Conservation (phyloP, 2,329 filamentous ascomycete genomes). For the Akanthomyces uredinophilus region DNA sequence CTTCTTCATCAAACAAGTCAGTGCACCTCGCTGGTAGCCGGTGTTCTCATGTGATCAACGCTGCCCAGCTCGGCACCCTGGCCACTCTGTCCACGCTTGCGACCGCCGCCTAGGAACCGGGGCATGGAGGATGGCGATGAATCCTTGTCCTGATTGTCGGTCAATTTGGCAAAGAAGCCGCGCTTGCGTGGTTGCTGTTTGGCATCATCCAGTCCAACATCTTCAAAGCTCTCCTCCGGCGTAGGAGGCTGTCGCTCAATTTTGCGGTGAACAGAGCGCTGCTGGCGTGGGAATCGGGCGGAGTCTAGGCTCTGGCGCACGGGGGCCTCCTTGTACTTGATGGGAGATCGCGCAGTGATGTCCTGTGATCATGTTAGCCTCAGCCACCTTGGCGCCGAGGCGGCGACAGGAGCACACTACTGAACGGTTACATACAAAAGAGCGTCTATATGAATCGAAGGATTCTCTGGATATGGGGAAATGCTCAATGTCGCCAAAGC, state of each 20-base stretch:
- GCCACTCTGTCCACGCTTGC: constrained; percentile 62
- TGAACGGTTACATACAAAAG: constrained; percentile 64
- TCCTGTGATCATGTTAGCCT: constrained; percentile 52
- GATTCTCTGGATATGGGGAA: constrained; percentile 96
- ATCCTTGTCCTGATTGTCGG: constrained; percentile 47
- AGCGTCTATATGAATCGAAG: constrained; percentile 92
- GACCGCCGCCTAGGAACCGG: constrained; percentile 62
- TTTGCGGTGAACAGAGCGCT: constrained; percentile 54
- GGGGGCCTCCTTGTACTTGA: constrained; percentile 54
- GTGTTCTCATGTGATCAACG: constrained; percentile 43
- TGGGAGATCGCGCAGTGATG: constrained; percentile 79
- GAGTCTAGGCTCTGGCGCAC: constrained; percentile 79
- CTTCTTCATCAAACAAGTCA: background rate
- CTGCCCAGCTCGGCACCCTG: constrained; percentile 66
- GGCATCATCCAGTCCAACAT: constrained; percentile 79
- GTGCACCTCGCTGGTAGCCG: constrained; percentile 14
- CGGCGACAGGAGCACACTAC: background rate
- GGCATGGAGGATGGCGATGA: constrained; percentile 37
- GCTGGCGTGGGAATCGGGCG: constrained; percentile 56
- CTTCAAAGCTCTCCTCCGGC: constrained; percentile 79
- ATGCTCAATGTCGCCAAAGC: constrained; percentile 78
- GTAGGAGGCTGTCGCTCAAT: constrained; percentile 59
- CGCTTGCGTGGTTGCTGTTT: constrained; percentile 51
- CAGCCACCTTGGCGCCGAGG: background rate
- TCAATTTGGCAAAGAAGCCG: constrained; percentile 72